Evolutionary conservation across 805 yeast genomes (phyloP), one percentile per base, ranked within the genome.

Genomic region (Pichia ethanolica): DNA sequence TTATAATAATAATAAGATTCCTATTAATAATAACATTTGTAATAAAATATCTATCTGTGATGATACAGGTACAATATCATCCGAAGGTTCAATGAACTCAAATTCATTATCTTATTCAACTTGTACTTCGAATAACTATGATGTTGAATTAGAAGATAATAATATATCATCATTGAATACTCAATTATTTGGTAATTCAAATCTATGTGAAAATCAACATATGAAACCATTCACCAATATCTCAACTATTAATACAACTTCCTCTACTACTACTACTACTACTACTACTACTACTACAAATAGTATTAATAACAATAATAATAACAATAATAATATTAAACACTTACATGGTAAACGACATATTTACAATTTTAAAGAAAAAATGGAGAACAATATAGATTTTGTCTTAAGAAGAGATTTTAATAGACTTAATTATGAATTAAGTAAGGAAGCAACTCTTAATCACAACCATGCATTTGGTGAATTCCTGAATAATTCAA

Each of bases 391-490:
- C 1, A 53, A 64, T 58, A 60, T 57, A 25, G 66, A 62, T 8
- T 59, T 58, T 53, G 60, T 61, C 1, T 35, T 66, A 13, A 39
- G 48, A 26, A 61, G 60, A 42, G 68, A 60, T 35, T 55, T 59
- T 2, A 42, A 48, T 7, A 51, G 53, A 37, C 41, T 48, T 26
- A 33, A 39, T 8, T 45, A 48, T 30, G 37, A 49, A 5, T 28
- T 59, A 14, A 56, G 53, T 20, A 42, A 49, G 5, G 59, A 63
- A 47, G 63, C 68, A 1, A 49, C 53, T 13, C 12, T 35, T 8
- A 36, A 53, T 26, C 54, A 53, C 30, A 42, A 58, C 13, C 5
- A 30, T n/a, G 32, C 33, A n/a, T n/a, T 39, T 3, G 4, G 25
- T 4, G 38, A 37, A 1, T 61, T 62, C 26, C 47, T 62, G 14